These are phyloP conservation scores for Coemansia nantahalensis DNA, from an alignment of 192 early-diverging fungal species.

Conservation along the genomic window DNA sequence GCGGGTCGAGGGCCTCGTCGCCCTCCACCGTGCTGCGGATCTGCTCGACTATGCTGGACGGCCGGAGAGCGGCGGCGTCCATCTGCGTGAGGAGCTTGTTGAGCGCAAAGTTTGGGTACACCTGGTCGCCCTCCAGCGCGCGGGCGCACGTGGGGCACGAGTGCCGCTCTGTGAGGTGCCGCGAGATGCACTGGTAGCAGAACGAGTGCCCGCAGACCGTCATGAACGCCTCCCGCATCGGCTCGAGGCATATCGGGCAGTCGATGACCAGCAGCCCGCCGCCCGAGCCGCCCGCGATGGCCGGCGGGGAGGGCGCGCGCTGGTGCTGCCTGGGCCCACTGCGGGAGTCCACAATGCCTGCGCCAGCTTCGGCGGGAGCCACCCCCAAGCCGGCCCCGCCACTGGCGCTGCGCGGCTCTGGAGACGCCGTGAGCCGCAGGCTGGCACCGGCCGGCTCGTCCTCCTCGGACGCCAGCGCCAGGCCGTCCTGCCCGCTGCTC, in stretches of 20 bases:
- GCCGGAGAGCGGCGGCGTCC: slow-evolving; percentile 8
- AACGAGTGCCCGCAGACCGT: slow-evolving; percentile 84
- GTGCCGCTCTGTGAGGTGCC: slow-evolving; percentile 58
- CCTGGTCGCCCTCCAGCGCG: slow-evolving; percentile 60
- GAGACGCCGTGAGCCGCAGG: slow-evolving; percentile 14
- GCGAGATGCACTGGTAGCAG: slow-evolving; percentile 74
- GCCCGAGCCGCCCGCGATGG: not conserved
- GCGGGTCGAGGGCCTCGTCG: slow-evolving; percentile 23
- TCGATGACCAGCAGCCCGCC: slow-evolving; percentile 1
- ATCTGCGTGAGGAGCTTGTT: slow-evolving; percentile 39
- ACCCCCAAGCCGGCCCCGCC: slow-evolving; percentile 1
- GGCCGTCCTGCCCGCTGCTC: slow-evolving; percentile 6
- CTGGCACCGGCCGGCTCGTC: slow-evolving; percentile 4
- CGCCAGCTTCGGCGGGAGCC: not conserved
- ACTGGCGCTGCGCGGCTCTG: slow-evolving; percentile 10
- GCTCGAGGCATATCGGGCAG: slow-evolving; percentile 73
- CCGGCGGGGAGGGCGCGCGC: slow-evolving; percentile 8
- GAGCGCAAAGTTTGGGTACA: slow-evolving; percentile 79
- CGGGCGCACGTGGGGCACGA: slow-evolving; percentile 72
- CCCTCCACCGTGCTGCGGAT: slow-evolving; percentile 35
- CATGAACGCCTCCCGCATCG: slow-evolving; percentile 72
- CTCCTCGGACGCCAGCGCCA: slow-evolving; percentile 9
- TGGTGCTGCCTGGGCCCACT: slow-evolving; percentile 5
- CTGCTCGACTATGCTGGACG: slow-evolving; percentile 25
- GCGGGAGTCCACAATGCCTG: slow-evolving; percentile 1